Evolutionary conservation across 2,329 filamentous ascomycete species (phyloP), one percentile per base, ranked within the genome.

Genomic region (Cordyceps sp.): DNA sequence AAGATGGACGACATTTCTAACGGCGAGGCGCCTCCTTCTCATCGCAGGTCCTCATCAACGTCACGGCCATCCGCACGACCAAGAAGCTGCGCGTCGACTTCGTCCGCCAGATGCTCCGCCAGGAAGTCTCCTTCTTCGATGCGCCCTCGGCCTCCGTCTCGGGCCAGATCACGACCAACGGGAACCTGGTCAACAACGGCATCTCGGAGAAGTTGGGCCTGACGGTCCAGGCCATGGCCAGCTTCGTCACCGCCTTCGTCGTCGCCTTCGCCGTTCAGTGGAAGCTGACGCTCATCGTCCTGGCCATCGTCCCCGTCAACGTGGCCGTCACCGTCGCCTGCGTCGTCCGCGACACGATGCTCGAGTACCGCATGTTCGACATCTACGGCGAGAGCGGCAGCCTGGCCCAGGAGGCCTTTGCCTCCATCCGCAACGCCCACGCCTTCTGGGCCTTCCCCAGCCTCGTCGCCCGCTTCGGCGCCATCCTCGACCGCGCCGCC

Each of bases 51-150:
- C 45, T 58, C 20, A 39, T 59, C 31, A 57, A 50, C n/a, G 41
- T 51, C 22, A 48, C 50, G 6, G 52, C 54, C n/a, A 52, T 57
- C 33, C 47, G 53, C 20, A 50, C 50, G 1, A 55, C 51, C 30
- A 56, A 50, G 33, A 33, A 39, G 17, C 44, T 59, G 3, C 54
- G 56, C 14, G 46, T 55, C 33, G 49, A 53, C 37, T 58, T 57
- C 36, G 46, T 59, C 3, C 44, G 45, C n/a, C 47, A 48, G 16
- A 51, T 49, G 1, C 46, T 59, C 3, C 49, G 66, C 2, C 65
- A 73, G 40, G 66, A 72, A 33, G 57, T 73, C 3, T 57, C 59
- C 38, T 68, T 64, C 41, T 73, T 71, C 37, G 69, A 74, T 42
- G 46, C 50, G 14, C 47, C 53, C 4, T 52, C 53, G 5, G 58